A percentile compares a stretch with the other conserved stretches of the same genome.
Conservation (phyloP, 176 grass and related monocot genomes). For the Melocanna baccifera region DNA sequence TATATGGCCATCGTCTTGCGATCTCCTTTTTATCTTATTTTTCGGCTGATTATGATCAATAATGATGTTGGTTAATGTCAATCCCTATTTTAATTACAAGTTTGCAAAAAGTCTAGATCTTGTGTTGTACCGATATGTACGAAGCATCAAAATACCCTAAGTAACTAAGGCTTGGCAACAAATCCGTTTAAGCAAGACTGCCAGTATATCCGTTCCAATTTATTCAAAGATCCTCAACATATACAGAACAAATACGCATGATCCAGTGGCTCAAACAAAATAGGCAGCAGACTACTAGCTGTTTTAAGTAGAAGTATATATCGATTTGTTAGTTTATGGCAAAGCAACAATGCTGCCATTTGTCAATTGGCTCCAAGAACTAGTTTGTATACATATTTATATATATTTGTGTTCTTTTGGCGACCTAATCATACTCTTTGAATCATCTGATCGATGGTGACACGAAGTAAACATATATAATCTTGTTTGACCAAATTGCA, state of each 20-base stretch:
- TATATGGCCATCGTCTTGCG: not conserved
- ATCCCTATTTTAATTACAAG: not conserved
- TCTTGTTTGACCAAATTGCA: not conserved
- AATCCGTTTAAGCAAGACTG: not conserved
- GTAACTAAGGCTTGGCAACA: not conserved
- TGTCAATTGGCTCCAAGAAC: not conserved
- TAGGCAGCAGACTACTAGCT: not conserved
- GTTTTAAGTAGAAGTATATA: not conserved
- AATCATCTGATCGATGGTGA: not conserved
- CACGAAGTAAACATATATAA: not conserved
- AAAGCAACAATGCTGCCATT: not conserved
- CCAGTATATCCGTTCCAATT: not conserved
- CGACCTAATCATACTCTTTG: not conserved
- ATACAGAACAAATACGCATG: not conserved
- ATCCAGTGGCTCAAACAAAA: not conserved
- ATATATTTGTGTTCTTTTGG: not conserved
- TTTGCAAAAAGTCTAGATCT: not conserved
- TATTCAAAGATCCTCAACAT: not conserved
- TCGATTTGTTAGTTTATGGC: not conserved
- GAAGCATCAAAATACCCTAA: not conserved
- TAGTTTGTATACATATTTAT: not conserved
- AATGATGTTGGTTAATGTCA: not conserved
- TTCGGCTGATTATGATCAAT: not conserved
- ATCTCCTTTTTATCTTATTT: not conserved
- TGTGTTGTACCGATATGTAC: not conserved